Evolutionary conservation across 2,329 filamentous ascomycete genomes (phyloP).

Genomic region (Pseudogymnoascus sp.): DNA sequence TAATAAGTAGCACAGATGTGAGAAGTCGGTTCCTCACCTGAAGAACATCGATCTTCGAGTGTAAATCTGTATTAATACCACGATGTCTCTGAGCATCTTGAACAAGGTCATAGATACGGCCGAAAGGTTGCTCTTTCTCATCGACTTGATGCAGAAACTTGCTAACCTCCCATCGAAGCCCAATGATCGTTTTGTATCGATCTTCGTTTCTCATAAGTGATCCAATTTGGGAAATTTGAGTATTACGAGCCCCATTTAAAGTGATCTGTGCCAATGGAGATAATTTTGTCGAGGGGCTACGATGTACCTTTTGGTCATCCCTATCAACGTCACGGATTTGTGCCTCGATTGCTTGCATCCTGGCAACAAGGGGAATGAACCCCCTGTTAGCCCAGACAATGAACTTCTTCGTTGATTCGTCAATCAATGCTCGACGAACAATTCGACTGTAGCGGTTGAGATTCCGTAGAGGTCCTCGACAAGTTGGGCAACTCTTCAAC

Average conservation of each 20-base stretch:
- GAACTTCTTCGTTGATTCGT: constrained; percentile 58
- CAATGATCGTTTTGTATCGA: constrained; percentile 22
- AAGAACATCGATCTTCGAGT: constrained; percentile 26
- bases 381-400: constrained; percentile 41
- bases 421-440: constrained; percentile 49
- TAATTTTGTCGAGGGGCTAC: constrained; percentile 14
- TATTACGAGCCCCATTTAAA: constrained; percentile 17
- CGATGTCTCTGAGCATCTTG: constrained; percentile 26
- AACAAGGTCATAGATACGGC: constrained; percentile 29
- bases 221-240: constrained; percentile 22
- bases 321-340: constrained; percentile 13
- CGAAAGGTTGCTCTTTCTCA: constrained; percentile 33
- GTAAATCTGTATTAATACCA: constrained; percentile 19
- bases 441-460: constrained; percentile 55
- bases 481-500: constrained; percentile 49
- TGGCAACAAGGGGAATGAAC: constrained; percentile 20
- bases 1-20: constrained; percentile 20
- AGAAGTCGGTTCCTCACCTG: constrained; percentile 29
- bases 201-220: constrained; percentile 19
- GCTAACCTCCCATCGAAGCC: constrained; percentile 25
- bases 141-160: constrained; percentile 28
- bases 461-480: constrained; percentile 49
- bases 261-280: constrained; percentile 14
- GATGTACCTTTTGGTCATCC: constrained; percentile 12
- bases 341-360: constrained; percentile 21